Conservation (phyloP, 306 rosid species). For the Cucurbita pepo region DNA sequence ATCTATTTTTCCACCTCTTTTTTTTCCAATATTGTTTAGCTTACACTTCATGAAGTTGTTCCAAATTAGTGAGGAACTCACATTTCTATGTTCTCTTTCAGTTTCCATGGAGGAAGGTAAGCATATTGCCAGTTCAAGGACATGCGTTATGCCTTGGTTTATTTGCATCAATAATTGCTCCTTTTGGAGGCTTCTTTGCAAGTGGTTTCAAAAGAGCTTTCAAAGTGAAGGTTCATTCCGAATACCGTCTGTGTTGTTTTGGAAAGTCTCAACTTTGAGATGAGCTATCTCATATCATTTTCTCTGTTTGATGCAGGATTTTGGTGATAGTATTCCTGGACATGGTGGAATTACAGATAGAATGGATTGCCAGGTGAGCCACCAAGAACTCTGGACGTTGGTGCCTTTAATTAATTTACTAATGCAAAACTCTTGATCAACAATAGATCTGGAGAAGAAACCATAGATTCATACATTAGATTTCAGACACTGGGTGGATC, state of each 20-base stretch:
- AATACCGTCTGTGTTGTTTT: background rate
- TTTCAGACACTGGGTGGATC: background rate
- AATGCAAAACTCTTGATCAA: background rate
- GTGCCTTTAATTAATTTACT: background rate
- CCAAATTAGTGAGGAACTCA: background rate
- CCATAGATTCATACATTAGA: background rate
- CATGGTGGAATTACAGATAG: slow-evolving; percentile 98
- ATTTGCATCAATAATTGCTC: slow-evolving; percentile 94
- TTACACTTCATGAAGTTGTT: background rate
- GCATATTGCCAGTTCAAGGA: slow-evolving; percentile 81
- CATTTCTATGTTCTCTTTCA: slow-evolving; percentile 16
- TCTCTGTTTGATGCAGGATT: slow-evolving; percentile 45
- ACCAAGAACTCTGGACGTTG: background rate
- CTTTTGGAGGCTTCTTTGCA: slow-evolving; percentile 99
- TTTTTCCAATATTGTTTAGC: background rate
- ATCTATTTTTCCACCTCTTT: background rate
- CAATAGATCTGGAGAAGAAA: background rate
- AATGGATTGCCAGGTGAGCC: slow-evolving; percentile 96
- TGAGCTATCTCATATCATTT: background rate
- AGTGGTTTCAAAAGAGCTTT: slow-evolving; percentile 99
- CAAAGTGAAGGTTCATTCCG: slow-evolving; percentile 59
- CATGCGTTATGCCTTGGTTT: slow-evolving; percentile 82
- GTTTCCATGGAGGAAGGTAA: slow-evolving; percentile 80
- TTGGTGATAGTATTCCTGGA: slow-evolving; percentile 98
- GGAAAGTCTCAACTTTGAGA: background rate